Conservation (phyloP, 495 filamentous ascomycete species). For the Talaromyces stipitatus region DNA sequence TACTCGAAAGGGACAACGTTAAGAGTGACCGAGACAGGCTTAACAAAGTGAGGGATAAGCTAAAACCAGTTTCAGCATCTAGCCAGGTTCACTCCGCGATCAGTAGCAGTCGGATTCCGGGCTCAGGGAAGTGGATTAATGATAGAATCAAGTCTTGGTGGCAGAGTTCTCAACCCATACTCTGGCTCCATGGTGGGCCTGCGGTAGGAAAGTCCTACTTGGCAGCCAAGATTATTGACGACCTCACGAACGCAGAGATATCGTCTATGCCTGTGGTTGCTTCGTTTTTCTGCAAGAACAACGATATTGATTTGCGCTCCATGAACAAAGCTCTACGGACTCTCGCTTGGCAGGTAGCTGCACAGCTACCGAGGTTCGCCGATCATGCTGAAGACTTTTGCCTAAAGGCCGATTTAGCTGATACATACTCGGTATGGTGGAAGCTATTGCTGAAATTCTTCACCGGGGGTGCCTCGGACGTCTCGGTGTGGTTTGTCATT, state of each 20-base stretch:
- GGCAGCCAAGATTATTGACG: conserved; percentile 17
- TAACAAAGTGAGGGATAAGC: background rate
- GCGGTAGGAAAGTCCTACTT: conserved; percentile 27
- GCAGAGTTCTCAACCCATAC: conserved; percentile 12
- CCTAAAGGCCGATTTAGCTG: background rate
- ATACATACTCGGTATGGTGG: background rate
- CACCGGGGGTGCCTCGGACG: background rate
- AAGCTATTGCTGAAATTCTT: background rate
- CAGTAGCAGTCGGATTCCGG: conserved; percentile 2
- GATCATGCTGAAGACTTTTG: background rate
- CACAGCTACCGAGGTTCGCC: background rate
- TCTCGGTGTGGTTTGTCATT: background rate
- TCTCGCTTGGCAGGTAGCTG: conserved; percentile 20
- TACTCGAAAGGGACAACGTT: background rate
- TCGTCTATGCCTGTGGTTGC: conserved; percentile 8
- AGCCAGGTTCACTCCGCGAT: conserved; percentile 3
- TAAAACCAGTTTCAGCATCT: conserved; percentile 2
- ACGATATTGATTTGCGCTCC: conserved; percentile 20
- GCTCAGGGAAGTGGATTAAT: conserved; percentile 6
- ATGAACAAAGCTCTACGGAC: conserved; percentile 19
- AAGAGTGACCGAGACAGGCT: background rate
- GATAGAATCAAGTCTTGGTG: conserved; percentile 7
- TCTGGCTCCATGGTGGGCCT: conserved; percentile 24
- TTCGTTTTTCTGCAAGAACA: conserved; percentile 24
- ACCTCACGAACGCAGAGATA: background rate